Percentiles rank a stretch among this genome's conserved stretches.
These are phyloP conservation scores for Candolleomyces aberdarensis DNA, from an alignment of 768 basidiomycete genomes.

Conservation along the genomic window DNA sequence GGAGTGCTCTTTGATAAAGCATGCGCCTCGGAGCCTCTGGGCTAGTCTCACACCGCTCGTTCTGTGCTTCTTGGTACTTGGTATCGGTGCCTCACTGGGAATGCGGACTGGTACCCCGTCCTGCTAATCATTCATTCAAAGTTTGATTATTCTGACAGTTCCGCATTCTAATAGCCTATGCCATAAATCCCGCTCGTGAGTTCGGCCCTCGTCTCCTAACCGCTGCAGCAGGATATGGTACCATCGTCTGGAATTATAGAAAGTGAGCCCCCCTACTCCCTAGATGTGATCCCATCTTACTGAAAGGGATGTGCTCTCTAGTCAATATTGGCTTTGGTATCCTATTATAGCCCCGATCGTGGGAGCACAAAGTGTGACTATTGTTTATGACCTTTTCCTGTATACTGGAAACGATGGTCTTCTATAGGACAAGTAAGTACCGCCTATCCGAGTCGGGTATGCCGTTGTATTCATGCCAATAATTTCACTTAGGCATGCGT, in stretches of 20 bases:
- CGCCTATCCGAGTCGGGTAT: no score
- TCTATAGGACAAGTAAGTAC: no score
- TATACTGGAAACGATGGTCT: constrained; percentile 35
- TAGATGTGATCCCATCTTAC: neutral
- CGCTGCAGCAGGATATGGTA: constrained; percentile 69
- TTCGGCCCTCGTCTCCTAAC: constrained; percentile 63
- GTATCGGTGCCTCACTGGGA: constrained; percentile 55
- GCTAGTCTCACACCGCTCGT: constrained; percentile 44
- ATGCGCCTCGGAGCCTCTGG: no score
- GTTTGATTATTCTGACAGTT: neutral
- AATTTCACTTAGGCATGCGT: no score
- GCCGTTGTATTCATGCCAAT: no score
- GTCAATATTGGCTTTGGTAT: constrained; percentile 77
- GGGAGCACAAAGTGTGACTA: constrained; percentile 50
- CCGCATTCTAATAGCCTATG: constrained; percentile 26
- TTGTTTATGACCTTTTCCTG: constrained; percentile 56
- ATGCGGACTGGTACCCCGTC: constrained; percentile 47
- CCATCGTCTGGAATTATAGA: constrained; percentile 35
- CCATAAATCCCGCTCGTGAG: constrained; percentile 40
- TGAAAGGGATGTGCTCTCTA: constrained; percentile 14
- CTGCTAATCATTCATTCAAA: neutral
- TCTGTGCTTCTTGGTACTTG: constrained; percentile 55
- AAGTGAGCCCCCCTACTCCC: constrained; percentile 25
- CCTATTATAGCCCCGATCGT: constrained; percentile 54
- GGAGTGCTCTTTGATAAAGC: no score